Evolutionary conservation across 768 basidiomycete species (phyloP).

Genomic region (Lactifluus pinguis): DNA sequence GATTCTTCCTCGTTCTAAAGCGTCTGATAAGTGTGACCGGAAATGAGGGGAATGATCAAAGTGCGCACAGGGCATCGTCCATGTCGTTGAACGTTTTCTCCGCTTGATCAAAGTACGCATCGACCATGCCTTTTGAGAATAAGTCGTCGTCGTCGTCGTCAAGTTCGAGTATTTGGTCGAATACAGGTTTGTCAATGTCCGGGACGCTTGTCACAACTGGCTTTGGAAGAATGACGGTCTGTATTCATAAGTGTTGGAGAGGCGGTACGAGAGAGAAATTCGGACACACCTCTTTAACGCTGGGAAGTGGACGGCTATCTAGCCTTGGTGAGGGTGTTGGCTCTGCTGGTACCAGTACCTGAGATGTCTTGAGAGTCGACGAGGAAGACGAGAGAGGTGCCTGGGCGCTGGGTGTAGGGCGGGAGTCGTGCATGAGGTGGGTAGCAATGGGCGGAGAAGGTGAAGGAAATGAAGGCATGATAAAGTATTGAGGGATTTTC

Average conservation of each 20-base stretch:
- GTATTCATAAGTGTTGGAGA: neutral
- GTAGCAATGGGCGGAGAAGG: slow-evolving; percentile 1
- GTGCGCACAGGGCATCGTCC: slow-evolving; percentile 35
- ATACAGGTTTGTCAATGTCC: slow-evolving; percentile 69
- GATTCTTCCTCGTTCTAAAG: slow-evolving; percentile 38
- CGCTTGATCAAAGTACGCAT: slow-evolving; percentile 77
- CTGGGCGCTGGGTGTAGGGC: neutral
- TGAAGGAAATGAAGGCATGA: slow-evolving; percentile 7
- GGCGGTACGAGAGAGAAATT: neutral
- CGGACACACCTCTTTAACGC: neutral
- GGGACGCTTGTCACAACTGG: neutral
- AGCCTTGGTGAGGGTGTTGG: neutral
- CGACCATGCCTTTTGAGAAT: slow-evolving; percentile 73
- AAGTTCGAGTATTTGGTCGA: slow-evolving; percentile 83
- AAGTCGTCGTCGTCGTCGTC: slow-evolving; percentile 83
- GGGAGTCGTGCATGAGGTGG: neutral
- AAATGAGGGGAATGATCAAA: neutral
- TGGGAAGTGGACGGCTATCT: neutral
- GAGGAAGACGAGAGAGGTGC: neutral
- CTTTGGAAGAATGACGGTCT: neutral
- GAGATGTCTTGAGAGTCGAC: neutral
- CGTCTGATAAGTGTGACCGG: slow-evolving; percentile 36
- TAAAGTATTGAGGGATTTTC: neutral
- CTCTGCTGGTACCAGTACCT: neutral
- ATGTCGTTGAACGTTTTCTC: slow-evolving; percentile 66